Conservation (phyloP, 192 early-diverging fungal species). For the Cetraspora pellucida region DNA sequence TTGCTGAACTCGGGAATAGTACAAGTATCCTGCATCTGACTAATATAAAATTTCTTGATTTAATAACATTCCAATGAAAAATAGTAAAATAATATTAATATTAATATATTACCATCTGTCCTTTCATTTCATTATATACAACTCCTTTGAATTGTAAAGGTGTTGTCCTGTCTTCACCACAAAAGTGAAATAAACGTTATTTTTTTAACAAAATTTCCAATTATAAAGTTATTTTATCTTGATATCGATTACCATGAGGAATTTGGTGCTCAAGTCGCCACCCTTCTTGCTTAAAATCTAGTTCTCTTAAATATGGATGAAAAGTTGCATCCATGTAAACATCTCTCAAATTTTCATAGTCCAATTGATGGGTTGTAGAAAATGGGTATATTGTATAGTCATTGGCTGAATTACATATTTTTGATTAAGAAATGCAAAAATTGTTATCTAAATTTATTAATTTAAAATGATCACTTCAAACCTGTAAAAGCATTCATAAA, state of each 20-base stretch:
- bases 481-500: conserved; percentile 98
- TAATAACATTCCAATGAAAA: too few relatives aligned
- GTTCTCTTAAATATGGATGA: conserved; percentile 71
- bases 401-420: conserved; percentile 51
- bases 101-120: conserved; percentile 50
- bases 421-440: not conserved
- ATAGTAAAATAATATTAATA: not conserved
- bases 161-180: conserved; percentile 52
- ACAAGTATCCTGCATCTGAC: conserved; percentile 82
- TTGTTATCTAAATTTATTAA: not conserved
- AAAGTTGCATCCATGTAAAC: conserved; percentile 95
- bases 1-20: conserved; percentile 75
- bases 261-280: conserved; percentile 89
- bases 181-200: not conserved
- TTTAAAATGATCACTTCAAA: not conserved
- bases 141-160: conserved; percentile 91
- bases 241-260: conserved; percentile 46
- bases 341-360: conserved; percentile 84
- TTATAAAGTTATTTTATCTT: not conserved
- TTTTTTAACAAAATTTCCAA: not conserved
- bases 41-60: conserved; percentile 34
- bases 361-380: conserved; percentile 84
- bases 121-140: conserved; percentile 99
- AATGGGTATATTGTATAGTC: conserved; percentile 95
- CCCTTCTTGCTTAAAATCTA: conserved; percentile 93